phyloP scores from a whole-genome alignment of 179 eudicot genomes.

The Actinidia polygama region DNA sequence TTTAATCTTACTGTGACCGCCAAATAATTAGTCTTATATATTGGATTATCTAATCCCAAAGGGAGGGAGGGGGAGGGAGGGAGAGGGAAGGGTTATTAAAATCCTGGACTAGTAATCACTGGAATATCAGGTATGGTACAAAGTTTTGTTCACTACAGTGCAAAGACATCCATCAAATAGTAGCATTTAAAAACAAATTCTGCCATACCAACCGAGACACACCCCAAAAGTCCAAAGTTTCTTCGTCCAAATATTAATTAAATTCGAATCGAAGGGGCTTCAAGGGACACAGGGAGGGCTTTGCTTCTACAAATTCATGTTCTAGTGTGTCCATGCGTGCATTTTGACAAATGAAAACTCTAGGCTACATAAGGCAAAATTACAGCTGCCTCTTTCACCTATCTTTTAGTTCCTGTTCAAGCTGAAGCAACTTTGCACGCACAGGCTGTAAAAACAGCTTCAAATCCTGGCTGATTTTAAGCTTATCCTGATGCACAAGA shows the following conservation, averaged over 20 bases:
- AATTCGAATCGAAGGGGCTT: not conserved
- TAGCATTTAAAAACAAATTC: not conserved
- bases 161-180: not conserved
- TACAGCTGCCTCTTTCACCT: slow-evolving; percentile 39
- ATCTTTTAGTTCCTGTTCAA: slow-evolving; percentile 85
- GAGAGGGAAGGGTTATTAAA: too few species aligned
- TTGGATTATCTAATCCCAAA: too few species aligned
- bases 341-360: not conserved
- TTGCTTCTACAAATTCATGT: not conserved
- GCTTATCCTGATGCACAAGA: slow-evolving; percentile 55
- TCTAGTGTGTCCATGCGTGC: not conserved
- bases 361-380: not conserved
- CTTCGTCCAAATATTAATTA: not conserved
- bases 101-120: too few species aligned
- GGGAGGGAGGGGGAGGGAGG: too few species aligned
- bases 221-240: not conserved
- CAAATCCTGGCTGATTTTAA: slow-evolving; percentile 62
- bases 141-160: too few species aligned
- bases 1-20: too few species aligned
- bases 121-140: not conserved
- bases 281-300: not conserved
- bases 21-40: too few species aligned
- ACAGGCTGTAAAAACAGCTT: slow-evolving; percentile 74
- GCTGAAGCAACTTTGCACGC: slow-evolving; percentile 62
- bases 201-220: not conserved